Conservation (phyloP, 2,329 filamentous ascomycete species). For the Calonectria henricotiae region DNA sequence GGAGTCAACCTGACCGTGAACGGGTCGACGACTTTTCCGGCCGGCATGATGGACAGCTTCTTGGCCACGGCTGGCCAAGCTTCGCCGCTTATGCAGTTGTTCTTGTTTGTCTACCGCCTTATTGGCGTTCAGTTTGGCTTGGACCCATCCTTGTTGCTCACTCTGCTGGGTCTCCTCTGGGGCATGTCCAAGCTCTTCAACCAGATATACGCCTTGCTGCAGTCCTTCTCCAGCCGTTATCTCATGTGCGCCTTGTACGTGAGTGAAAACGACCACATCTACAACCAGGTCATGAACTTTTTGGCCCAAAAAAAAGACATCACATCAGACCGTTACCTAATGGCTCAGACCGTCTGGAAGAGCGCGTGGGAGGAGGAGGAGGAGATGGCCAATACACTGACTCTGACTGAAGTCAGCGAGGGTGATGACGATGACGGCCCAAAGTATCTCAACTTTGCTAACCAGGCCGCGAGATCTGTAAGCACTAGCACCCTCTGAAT, state of each 20-base stretch:
- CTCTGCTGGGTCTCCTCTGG: conserved; percentile 66
- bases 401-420: conserved; percentile 49
- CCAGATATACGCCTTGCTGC: conserved; percentile 57
- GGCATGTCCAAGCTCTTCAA: conserved; percentile 59
- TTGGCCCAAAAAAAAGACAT: conserved; percentile 70
- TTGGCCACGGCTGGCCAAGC: conserved; percentile 63
- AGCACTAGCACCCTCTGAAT: conserved; percentile 40
- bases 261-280: conserved; percentile 72
- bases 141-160: conserved; percentile 67
- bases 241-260: conserved; percentile 71
- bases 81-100: conserved; percentile 61
- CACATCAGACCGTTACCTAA: conserved; percentile 68
- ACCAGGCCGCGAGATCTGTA: conserved; percentile 69
- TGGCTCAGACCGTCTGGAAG: conserved; percentile 70
- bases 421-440: conserved; percentile 57
- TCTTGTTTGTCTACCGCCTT: conserved; percentile 65
- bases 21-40: conserved; percentile 48
- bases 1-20: conserved; percentile 46
- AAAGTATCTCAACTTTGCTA: conserved; percentile 73
- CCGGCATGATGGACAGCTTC: conserved; percentile 62
- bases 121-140: conserved; percentile 65
- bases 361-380: conserved; percentile 73
- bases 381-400: conserved; percentile 60
- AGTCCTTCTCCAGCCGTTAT: conserved; percentile 61
- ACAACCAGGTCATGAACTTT: conserved; percentile 73